Evolutionary conservation across 2,329 filamentous ascomycete genomes (phyloP).

Genomic region (Bipolaris zeicola): DNA sequence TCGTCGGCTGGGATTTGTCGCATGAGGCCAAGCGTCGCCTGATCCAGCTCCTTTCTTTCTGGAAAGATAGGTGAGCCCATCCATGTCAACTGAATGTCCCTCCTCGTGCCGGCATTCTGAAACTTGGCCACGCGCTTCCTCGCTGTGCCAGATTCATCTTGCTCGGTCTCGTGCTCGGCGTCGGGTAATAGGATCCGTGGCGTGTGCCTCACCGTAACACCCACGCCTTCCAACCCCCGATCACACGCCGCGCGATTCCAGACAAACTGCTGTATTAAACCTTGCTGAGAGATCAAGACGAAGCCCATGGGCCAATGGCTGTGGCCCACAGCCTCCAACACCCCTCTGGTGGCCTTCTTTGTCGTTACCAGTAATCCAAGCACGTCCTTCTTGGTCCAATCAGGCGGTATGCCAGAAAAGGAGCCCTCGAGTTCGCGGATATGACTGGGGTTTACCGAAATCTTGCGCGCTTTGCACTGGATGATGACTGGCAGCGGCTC

Average conservation of each 20-base stretch:
- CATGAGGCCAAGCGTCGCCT: conserved; percentile 28
- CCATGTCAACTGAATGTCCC: conserved; percentile 47
- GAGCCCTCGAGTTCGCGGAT: conserved; percentile 82
- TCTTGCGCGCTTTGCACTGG: conserved; percentile 72
- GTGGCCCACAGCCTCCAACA: conserved; percentile 71
- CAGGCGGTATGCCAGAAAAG: conserved; percentile 72
- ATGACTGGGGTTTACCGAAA: conserved; percentile 59
- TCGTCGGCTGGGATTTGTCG: neutral
- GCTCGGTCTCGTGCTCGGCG: conserved; percentile 8
- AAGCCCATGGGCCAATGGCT: conserved; percentile 75
- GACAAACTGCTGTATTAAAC: conserved; percentile 68
- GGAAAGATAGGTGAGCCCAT: conserved; percentile 45
- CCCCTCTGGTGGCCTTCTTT: conserved; percentile 75
- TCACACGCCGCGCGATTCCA: conserved; percentile 72
- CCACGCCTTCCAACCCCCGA: conserved; percentile 64
- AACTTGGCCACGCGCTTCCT: conserved; percentile 18
- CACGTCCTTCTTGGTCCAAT: conserved; percentile 68
- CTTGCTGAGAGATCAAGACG: conserved; percentile 64
- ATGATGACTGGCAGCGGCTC: conserved; percentile 54
- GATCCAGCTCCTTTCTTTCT: conserved; percentile 28
- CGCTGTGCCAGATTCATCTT: conserved; percentile 2
- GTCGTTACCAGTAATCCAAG: conserved; percentile 74
- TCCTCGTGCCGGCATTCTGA: conserved; percentile 29
- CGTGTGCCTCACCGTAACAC: conserved; percentile 43
- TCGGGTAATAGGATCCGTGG: conserved; percentile 18